Conservation (phyloP, 2,329 filamentous ascomycete species). For the Diatrype stigma region DNA sequence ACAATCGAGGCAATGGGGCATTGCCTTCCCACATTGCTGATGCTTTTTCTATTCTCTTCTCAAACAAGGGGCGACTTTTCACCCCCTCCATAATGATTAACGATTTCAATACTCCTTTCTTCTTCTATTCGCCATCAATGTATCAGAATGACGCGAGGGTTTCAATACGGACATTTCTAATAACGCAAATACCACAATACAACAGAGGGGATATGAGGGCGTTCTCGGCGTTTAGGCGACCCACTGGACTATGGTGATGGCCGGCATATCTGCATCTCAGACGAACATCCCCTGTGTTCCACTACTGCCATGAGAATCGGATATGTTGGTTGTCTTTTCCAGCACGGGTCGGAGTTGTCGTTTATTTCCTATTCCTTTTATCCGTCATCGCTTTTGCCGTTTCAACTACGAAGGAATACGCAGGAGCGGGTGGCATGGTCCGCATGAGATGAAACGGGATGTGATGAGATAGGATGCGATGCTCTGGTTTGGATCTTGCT, state of each 20-base stretch:
- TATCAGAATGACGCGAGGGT: neutral
- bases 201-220: constrained; percentile 9
- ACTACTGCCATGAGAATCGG: constrained; percentile 11
- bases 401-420: too few relatives aligned
- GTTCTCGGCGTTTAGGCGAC: constrained; percentile 9
- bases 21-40: constrained; percentile 1
- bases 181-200: constrained; percentile 17
- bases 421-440: too few relatives aligned
- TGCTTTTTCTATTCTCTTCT: constrained; percentile 5
- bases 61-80: too few relatives aligned
- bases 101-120: constrained; percentile 10
- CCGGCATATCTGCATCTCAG: constrained; percentile 2
- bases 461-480: too few relatives aligned
- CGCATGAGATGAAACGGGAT: too few relatives aligned
- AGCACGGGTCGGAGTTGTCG: too few relatives aligned
- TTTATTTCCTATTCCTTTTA: too few relatives aligned
- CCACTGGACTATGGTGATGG: constrained; percentile 1
- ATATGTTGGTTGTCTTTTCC: too few relatives aligned
- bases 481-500: too few relatives aligned
- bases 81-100: constrained; percentile 22
- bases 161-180: neutral
- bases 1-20: neutral
- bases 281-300: constrained; percentile 18
- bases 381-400: too few relatives aligned
- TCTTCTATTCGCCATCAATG: neutral